These are phyloP conservation scores for Picea glauca DNA, from an alignment of 75 land plant species.

Conservation along the genomic window DNA sequence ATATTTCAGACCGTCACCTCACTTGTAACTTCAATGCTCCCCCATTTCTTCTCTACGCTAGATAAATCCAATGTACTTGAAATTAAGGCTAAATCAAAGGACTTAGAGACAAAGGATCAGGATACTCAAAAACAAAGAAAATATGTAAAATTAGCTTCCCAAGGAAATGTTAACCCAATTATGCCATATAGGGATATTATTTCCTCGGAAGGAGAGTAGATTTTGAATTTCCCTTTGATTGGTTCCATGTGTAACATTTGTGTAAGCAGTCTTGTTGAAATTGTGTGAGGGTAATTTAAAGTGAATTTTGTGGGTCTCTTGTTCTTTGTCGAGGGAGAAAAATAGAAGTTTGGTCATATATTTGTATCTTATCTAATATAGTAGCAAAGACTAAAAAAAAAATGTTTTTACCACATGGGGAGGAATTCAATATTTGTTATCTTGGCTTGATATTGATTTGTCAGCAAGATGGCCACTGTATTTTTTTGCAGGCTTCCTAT, in stretches of 20 bases:
- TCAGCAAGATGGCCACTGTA: background rate
- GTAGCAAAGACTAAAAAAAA: background rate
- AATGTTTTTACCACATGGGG: background rate
- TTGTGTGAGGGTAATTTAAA: background rate
- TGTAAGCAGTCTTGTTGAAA: too few relatives aligned
- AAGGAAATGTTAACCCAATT: too few relatives aligned
- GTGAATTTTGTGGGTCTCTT: background rate
- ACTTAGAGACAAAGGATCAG: too few relatives aligned
- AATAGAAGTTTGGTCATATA: background rate
- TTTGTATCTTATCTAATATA: background rate
- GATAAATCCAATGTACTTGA: background rate
- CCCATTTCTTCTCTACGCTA: background rate
- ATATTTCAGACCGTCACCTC: background rate
- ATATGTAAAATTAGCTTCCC: too few relatives aligned
- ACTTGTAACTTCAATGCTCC: background rate
- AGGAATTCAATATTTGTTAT: background rate
- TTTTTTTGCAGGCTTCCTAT: background rate
- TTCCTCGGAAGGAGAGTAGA: too few relatives aligned
- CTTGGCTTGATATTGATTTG: background rate
- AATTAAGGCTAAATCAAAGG: too few relatives aligned
- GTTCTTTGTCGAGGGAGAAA: background rate
- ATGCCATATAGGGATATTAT: too few relatives aligned
- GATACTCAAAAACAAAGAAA: too few relatives aligned
- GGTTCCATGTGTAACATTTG: too few relatives aligned
- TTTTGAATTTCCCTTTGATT: too few relatives aligned